Evolutionary conservation across 306 rosid species (phyloP).

Genomic region (Pyrus communis): DNA sequence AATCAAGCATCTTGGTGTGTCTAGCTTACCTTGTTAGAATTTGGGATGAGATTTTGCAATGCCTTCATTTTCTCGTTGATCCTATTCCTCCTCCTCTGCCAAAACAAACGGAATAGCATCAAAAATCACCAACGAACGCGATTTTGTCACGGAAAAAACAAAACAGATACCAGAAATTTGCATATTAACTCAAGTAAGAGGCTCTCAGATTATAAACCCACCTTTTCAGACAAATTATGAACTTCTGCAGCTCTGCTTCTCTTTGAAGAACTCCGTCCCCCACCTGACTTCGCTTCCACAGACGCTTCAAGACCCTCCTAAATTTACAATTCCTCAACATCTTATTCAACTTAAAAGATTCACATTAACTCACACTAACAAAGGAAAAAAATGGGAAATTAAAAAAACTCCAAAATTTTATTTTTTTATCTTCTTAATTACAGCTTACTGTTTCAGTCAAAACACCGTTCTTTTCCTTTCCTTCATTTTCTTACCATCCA

Average conservation of each 20-base stretch:
- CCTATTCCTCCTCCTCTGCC: constrained; percentile 95
- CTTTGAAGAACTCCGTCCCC: constrained; percentile 62
- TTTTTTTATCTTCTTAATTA: neutral
- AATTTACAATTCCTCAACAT: constrained; percentile 2
- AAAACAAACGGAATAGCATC: constrained; percentile 2
- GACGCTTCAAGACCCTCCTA: constrained; percentile 80
- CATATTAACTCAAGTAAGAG: neutral
- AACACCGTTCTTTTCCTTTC: neutral
- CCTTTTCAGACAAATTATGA: constrained; percentile 97
- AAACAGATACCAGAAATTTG: neutral
- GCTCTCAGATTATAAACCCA: constrained; percentile 9
- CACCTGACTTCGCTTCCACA: constrained; percentile 33
- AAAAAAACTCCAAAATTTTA: neutral
- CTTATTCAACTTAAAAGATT: neutral
- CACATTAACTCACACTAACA: neutral
- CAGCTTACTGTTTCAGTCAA: neutral
- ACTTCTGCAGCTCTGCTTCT: constrained; percentile 98
- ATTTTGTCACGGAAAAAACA: neutral
- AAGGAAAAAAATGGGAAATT: neutral
- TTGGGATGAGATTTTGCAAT: constrained; percentile 84
- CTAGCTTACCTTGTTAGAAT: constrained; percentile 69
- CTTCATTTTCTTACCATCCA: neutral
- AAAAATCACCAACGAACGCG: neutral
- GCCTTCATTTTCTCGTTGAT: constrained; percentile 97
- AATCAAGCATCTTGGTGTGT: neutral